A percentile compares a stretch with the other conserved stretches of the same genome.
phyloP scores from a whole-genome alignment of 495 filamentous ascomycete genomes.

The Penicillium arizonense region DNA sequence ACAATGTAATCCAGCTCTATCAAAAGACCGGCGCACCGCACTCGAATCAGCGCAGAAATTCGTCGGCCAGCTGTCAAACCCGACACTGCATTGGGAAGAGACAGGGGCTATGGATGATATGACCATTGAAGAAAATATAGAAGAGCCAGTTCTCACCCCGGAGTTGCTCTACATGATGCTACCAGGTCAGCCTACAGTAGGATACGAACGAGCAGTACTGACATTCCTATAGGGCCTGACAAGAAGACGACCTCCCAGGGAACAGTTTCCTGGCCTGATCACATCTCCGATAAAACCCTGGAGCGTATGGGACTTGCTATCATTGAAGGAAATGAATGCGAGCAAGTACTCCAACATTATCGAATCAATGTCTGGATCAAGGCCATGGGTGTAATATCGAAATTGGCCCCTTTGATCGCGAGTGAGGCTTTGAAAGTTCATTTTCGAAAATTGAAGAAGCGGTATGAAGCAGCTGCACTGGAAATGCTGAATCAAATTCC shows the following conservation, averaged over 20 bases:
- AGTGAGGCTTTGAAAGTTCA: constrained; percentile 17
- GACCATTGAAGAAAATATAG: constrained; percentile 10
- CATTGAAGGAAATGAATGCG: constrained; percentile 22
- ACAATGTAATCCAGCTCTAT: constrained; percentile 27
- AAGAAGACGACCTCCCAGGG: constrained; percentile 25
- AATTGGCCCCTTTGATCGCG: constrained; percentile 19
- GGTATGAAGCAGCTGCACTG: constrained; percentile 21
- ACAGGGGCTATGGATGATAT: constrained; percentile 7
- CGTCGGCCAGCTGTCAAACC: constrained; percentile 22
- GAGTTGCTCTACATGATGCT: constrained; percentile 32
- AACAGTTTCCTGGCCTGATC: constrained; percentile 27
- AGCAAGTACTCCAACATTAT: constrained; percentile 21
- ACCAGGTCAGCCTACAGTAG: constrained; percentile 11
- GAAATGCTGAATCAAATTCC: constrained; percentile 21
- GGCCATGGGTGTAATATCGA: constrained; percentile 22
- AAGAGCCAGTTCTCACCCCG: constrained; percentile 21
- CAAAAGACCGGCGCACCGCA: constrained; percentile 22
- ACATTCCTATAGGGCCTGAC: constrained; percentile 15
- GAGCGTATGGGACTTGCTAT: constrained; percentile 30
- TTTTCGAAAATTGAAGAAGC: constrained; percentile 22
- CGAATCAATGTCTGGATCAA: constrained; percentile 25
- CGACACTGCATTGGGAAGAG: constrained; percentile 16
- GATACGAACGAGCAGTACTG: neutral
- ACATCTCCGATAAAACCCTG: constrained; percentile 23
- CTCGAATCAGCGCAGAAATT: constrained; percentile 25